Evolutionary conservation across 192 early-diverging fungal genomes (phyloP).

Genomic region (Chytriomyces confervae): DNA sequence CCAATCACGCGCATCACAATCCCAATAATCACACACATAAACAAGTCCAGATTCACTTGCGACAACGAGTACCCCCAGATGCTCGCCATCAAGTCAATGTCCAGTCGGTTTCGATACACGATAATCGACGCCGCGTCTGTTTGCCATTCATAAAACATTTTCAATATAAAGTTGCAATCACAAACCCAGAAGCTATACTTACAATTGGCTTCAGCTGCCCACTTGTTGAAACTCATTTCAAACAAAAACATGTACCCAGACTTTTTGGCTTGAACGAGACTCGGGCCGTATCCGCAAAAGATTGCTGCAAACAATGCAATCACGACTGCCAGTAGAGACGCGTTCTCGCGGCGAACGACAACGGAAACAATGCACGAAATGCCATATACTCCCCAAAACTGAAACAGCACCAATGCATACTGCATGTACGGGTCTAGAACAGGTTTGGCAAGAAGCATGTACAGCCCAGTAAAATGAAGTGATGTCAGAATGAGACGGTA

Average conservation of each 20-base stretch:
- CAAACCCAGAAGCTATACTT: constrained; percentile 18
- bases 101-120: constrained; percentile 39
- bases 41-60: constrained; percentile 43
- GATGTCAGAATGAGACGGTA: constrained; percentile 51
- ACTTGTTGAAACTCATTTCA: constrained; percentile 51
- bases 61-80: constrained; percentile 47
- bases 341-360: constrained; percentile 51
- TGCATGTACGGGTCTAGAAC: constrained; percentile 33
- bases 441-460: constrained; percentile 46
- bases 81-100: constrained; percentile 38
- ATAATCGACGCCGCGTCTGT: constrained; percentile 30
- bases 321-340: constrained; percentile 45
- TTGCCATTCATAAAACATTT: background rate
- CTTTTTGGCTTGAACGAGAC: constrained; percentile 39
- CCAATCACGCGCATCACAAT: constrained; percentile 43
- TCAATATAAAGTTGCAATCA: background rate
- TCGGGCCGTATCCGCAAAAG: constrained; percentile 59
- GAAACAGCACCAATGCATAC: constrained; percentile 47
- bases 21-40: constrained; percentile 51
- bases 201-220: constrained; percentile 53
- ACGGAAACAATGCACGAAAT: constrained; percentile 50
- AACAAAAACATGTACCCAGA: constrained; percentile 48
- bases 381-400: constrained; percentile 58
- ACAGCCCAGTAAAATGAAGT: constrained; percentile 51
- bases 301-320: constrained; percentile 50